These are phyloP conservation scores for Nicotiana undulata DNA, from an alignment of 257 asterid species.

Conservation along the genomic window DNA sequence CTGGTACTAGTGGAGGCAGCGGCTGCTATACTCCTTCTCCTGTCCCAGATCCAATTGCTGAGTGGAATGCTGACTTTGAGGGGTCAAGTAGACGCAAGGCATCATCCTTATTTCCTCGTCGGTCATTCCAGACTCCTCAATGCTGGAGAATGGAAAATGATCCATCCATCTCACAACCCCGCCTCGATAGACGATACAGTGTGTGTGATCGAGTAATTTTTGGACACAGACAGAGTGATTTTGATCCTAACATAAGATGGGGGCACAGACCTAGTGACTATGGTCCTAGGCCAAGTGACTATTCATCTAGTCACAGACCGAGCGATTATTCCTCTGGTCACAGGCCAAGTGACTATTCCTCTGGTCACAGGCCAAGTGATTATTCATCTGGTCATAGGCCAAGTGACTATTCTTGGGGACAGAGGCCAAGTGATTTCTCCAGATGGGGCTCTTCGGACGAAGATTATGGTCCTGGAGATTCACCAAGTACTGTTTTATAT, in stretches of 20 bases:
- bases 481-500: conserved; percentile 79
- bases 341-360: conserved; percentile 69
- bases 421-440: conserved; percentile 87
- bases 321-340: conserved; percentile 72
- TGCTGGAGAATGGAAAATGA: conserved; percentile 61
- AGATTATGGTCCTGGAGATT: conserved; percentile 71
- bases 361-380: conserved; percentile 76
- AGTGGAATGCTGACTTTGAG: conserved; percentile 91
- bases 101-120: conserved; percentile 66
- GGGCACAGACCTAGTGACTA: conserved; percentile 71
- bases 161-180: conserved; percentile 56
- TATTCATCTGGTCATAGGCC: conserved; percentile 75
- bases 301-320: conserved; percentile 47
- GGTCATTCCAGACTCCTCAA: conserved; percentile 89
- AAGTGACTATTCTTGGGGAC: conserved; percentile 48
- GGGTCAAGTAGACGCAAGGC: conserved; percentile 70
- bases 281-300: conserved; percentile 55
- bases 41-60: conserved; percentile 77
- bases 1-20: conserved; percentile 50
- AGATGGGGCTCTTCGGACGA: conserved; percentile 85
- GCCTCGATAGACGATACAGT: conserved; percentile 72
- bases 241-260: conserved; percentile 40
- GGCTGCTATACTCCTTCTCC: conserved; percentile 90
- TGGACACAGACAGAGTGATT: conserved; percentile 76
- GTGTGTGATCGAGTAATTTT: conserved; percentile 82